Evolutionary conservation across 2,329 filamentous ascomycete species (phyloP).

Genomic region (Geosmithia flava): DNA sequence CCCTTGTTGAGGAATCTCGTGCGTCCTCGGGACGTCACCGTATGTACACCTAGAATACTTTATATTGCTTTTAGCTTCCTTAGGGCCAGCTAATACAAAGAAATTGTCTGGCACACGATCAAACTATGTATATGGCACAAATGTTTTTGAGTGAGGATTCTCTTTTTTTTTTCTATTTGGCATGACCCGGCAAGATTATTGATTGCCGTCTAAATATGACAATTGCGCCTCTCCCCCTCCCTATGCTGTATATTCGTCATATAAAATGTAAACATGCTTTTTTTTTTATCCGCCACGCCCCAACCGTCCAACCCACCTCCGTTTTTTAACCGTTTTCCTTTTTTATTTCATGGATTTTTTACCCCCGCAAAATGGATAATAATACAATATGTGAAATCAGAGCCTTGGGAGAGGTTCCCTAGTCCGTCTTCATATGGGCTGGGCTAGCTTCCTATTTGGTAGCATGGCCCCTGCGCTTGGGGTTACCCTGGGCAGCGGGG

Average conservation of each 20-base stretch:
- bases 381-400: not conserved
- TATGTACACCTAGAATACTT: too few species aligned
- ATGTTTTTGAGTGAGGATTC: not conserved
- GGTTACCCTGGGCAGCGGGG: constrained; percentile 34
- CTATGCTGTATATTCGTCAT: not conserved
- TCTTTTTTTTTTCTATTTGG: not conserved
- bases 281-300: not conserved
- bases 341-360: too few species aligned
- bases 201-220: not conserved
- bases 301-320: not conserved
- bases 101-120: not conserved
- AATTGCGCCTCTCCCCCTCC: not conserved
- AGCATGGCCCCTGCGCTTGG: constrained; percentile 34
- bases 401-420: not conserved
- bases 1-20: too few species aligned
- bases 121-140: not conserved
- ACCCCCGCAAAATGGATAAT: too few species aligned
- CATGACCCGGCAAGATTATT: not conserved
- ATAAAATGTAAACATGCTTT: not conserved
- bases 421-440: constrained; percentile 1
- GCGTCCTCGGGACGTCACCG: too few species aligned
- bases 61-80: too few species aligned
- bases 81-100: not conserved
- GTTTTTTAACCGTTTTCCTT: constrained; percentile 2
- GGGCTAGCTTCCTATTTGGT: constrained; percentile 2